These are phyloP conservation scores for Vitellaria paradoxa DNA, from an alignment of 179 eudicot species.

Conservation along the genomic window DNA sequence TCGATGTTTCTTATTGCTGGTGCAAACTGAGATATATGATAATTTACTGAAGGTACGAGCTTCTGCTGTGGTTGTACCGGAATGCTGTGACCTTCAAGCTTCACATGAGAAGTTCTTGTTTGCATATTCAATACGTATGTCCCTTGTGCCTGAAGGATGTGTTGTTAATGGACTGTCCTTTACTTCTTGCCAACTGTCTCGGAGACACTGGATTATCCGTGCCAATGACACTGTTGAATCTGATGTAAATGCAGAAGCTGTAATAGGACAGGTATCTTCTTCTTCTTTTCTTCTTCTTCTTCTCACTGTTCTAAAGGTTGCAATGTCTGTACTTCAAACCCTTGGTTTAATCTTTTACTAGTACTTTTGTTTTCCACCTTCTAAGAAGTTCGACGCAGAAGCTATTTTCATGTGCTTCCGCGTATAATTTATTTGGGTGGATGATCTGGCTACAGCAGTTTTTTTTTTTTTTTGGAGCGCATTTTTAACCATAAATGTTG, in stretches of 20 bases:
- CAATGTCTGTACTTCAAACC: background rate
- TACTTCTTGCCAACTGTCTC: constrained; percentile 74
- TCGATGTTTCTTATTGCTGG: background rate
- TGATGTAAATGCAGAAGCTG: constrained; percentile 67
- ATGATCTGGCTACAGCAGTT: background rate
- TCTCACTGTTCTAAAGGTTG: background rate
- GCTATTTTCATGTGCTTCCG: background rate
- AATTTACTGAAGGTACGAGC: constrained; percentile 70
- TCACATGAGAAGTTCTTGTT: constrained; percentile 34
- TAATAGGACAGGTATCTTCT: constrained; percentile 74
- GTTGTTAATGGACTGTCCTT: constrained; percentile 48
- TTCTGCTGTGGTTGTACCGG: constrained; percentile 83
- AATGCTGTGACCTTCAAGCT: constrained; percentile 41
- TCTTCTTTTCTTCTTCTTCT: background rate
- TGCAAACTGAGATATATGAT: constrained; percentile 11
- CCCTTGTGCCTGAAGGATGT: constrained; percentile 84
- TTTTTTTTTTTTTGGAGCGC: background rate
- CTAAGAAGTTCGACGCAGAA: background rate
- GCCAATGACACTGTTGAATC: constrained; percentile 44
- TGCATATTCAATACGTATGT: constrained; percentile 86
- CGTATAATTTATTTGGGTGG: background rate
- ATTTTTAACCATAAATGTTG: background rate
- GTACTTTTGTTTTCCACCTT: background rate
- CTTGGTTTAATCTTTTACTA: background rate
- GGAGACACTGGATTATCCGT: constrained; percentile 80